A percentile compares a stretch with the other conserved stretches of the same genome.
Conservation (phyloP, 2,329 filamentous ascomycete species). For the Colletotrichum sp. region DNA sequence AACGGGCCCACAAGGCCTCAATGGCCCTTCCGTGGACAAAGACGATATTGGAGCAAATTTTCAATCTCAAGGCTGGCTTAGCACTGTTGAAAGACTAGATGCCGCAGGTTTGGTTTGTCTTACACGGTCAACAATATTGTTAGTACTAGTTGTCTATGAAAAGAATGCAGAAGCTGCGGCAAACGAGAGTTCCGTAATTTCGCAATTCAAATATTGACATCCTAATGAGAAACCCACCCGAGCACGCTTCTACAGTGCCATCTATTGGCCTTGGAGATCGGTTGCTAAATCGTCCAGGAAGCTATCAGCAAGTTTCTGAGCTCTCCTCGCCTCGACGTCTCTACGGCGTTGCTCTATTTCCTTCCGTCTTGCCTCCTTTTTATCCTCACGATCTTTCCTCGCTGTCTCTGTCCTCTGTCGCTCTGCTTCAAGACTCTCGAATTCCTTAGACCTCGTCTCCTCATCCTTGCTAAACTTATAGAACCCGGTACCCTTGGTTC, state of each 20-base stretch:
- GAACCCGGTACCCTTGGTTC: slow-evolving; percentile 89
- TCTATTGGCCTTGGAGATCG: background rate
- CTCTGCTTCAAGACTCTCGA: slow-evolving; percentile 74
- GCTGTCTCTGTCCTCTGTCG: slow-evolving; percentile 71
- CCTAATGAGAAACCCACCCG: background rate
- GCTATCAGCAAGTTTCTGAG: slow-evolving; percentile 72
- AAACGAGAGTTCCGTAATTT: background rate
- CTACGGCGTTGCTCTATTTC: slow-evolving; percentile 69
- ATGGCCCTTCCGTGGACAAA: background rate
- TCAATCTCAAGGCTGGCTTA: background rate
- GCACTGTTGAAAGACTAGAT: background rate
- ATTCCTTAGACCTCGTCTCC: slow-evolving; percentile 69
- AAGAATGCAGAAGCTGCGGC: background rate
- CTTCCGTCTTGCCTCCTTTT: slow-evolving; percentile 61
- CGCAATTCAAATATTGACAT: background rate
- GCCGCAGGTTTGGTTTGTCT: background rate
- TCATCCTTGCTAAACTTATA: slow-evolving; percentile 86
- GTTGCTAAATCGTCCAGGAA: slow-evolving; percentile 68
- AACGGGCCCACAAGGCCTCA: background rate
- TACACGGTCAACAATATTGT: background rate
- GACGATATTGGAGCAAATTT: background rate
- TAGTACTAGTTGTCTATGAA: background rate
- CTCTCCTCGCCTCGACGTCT: slow-evolving; percentile 65
- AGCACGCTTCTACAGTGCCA: background rate
- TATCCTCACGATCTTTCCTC: slow-evolving; percentile 59